phyloP scores from a whole-genome alignment of 176 grass and related monocot species.

The Carex kokanica region DNA sequence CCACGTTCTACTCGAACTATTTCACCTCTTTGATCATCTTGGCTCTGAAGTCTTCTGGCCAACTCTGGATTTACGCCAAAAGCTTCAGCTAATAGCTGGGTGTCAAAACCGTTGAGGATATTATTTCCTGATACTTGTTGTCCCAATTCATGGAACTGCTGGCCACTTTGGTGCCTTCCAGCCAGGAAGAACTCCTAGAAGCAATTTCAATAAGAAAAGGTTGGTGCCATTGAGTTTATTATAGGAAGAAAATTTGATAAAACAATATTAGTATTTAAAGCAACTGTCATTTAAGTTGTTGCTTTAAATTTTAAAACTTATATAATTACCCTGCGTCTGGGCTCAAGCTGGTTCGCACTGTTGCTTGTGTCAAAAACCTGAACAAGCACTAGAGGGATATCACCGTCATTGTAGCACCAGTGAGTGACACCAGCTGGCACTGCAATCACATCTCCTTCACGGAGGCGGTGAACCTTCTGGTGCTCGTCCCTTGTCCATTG shows the following conservation, averaged over 20 bases:
- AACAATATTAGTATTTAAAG: background rate
- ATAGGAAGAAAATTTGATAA: background rate
- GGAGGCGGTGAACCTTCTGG: constrained; percentile 35
- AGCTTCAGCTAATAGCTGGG: constrained; percentile 34
- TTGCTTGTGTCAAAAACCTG: constrained; percentile 29
- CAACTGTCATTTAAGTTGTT: background rate
- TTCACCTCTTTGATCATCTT: constrained; percentile 30
- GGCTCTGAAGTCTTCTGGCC: constrained; percentile 28
- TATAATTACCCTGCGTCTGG: constrained; percentile 25
- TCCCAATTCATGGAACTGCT: constrained; percentile 5
- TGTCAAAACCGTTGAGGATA: constrained; percentile 37
- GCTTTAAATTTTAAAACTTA: background rate
- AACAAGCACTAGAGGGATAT: constrained; percentile 28
- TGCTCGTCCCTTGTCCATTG: constrained; percentile 36
- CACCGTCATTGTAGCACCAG: constrained; percentile 42
- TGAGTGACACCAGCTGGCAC: constrained; percentile 30
- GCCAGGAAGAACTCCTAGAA: constrained; percentile 41
- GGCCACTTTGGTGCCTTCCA: constrained; percentile 16
- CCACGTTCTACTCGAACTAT: constrained; percentile 34
- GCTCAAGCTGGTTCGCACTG: constrained; percentile 36
- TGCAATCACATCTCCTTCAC: constrained; percentile 34
- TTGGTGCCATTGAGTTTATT: background rate
- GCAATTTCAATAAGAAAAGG: background rate
- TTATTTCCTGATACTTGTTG: constrained; percentile 7
- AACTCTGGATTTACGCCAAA: constrained; percentile 28